Evolutionary conservation across 306 rosid genomes (phyloP).

Genomic region (Senna siamea): DNA sequence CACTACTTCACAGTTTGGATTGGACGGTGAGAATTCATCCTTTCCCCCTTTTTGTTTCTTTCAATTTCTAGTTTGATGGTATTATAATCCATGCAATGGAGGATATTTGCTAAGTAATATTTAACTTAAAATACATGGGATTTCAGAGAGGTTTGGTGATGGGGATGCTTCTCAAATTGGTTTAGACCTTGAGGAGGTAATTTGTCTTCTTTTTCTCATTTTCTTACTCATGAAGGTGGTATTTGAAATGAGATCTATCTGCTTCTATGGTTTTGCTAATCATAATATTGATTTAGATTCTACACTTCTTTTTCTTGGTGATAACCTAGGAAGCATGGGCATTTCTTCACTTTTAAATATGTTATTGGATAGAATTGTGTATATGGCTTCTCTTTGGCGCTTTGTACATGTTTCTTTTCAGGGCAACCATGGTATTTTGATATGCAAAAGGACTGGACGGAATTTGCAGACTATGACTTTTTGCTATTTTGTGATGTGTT

Average conservation of each 20-base stretch:
- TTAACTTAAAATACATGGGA: slow-evolving; percentile 25
- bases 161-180: slow-evolving; percentile 99
- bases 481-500: no score
- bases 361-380: background rate
- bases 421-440: background rate
- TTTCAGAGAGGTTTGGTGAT: slow-evolving; percentile 96
- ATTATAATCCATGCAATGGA: slow-evolving; percentile 13
- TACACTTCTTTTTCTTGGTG: slow-evolving; percentile 10
- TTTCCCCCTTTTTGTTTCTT: slow-evolving; percentile 27
- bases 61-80: slow-evolving; percentile 17
- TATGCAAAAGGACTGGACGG: no score
- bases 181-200: slow-evolving; percentile 96
- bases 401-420: background rate
- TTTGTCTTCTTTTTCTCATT: slow-evolving; percentile 21
- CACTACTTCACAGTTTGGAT: slow-evolving; percentile 93
- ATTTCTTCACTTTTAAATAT: background rate
- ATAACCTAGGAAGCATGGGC: slow-evolving; percentile 29
- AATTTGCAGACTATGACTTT: no score
- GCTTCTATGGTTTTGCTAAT: slow-evolving; percentile 9
- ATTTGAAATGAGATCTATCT: slow-evolving; percentile 4
- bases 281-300: slow-evolving; percentile 24
- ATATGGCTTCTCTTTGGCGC: background rate
- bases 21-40: slow-evolving; percentile 74
- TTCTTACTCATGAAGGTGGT: slow-evolving; percentile 16
- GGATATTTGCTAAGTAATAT: slow-evolving; percentile 32